These are phyloP conservation scores for Macadamia tetraphylla DNA, from an alignment of 164 flowering plant genomes.

Conservation along the genomic window DNA sequence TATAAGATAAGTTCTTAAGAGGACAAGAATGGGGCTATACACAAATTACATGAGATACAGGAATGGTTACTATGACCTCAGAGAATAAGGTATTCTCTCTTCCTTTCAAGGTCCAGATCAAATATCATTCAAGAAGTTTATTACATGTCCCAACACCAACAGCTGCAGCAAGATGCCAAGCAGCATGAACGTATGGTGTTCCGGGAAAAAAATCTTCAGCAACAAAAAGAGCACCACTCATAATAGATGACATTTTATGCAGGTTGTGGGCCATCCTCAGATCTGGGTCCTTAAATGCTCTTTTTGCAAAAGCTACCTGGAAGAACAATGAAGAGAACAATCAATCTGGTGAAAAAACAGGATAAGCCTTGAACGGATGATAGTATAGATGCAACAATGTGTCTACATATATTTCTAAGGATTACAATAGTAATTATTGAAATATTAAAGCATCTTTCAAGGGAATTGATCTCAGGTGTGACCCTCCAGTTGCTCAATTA, in stretches of 20 bases:
- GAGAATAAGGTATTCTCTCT: too few relatives aligned
- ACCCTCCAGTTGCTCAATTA: too few relatives aligned
- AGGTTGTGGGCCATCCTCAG: slow-evolving; percentile 66
- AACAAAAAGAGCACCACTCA: slow-evolving; percentile 80
- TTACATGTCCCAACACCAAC: slow-evolving; percentile 84
- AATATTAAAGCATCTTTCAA: not conserved
- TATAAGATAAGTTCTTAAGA: not conserved
- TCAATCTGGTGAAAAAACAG: not conserved
- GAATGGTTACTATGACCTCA: not conserved
- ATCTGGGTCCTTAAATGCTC: slow-evolving; percentile 72
- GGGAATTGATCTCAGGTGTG: not conserved
- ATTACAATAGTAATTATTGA: not conserved
- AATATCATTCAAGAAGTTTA: slow-evolving; percentile 73
- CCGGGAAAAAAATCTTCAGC: slow-evolving; percentile 80
- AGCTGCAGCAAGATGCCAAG: slow-evolving; percentile 99
- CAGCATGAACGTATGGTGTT: slow-evolving; percentile 89
- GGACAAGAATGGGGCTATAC: not conserved
- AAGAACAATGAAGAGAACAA: not conserved
- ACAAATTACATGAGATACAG: not conserved
- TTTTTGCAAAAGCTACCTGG: slow-evolving; percentile 85
- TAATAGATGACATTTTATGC: slow-evolving; percentile 74
- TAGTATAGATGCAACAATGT: not conserved
- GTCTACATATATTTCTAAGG: not conserved
- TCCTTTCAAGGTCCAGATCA: not conserved
- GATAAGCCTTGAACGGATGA: not conserved